A percentile compares a stretch with the other conserved stretches of the same genome.
phyloP scores from a whole-genome alignment of 176 grass and related monocot species.

The Carex parvula region DNA sequence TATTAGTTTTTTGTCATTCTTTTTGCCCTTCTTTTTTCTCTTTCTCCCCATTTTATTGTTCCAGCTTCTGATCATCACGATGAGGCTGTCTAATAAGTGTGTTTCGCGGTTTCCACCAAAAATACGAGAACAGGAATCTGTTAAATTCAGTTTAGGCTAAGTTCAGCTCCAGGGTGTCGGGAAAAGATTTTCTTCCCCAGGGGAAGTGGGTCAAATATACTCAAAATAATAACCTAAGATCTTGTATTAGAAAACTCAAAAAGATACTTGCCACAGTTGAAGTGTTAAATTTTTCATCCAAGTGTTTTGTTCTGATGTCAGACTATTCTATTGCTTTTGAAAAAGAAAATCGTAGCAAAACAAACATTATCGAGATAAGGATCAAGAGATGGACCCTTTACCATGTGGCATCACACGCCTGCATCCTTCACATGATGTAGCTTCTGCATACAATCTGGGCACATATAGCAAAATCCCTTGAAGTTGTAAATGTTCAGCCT shows the following conservation, averaged over 20 bases:
- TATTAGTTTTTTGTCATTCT: neutral
- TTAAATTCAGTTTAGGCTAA: neutral
- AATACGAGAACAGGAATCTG: conserved; percentile 4
- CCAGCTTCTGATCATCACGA: neutral
- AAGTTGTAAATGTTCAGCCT: neutral
- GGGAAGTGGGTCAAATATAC: neutral
- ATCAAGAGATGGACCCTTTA: conserved; percentile 24
- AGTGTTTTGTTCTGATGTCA: conserved; percentile 8
- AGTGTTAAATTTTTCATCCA: neutral
- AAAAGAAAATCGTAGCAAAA: conserved; percentile 2
- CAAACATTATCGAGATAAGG: conserved; percentile 22
- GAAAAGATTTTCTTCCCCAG: neutral
- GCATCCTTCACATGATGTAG: neutral
- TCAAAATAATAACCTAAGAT: conserved; percentile 5
- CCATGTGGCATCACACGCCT: neutral
- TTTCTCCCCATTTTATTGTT: neutral
- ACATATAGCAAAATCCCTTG: neutral
- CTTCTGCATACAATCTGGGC: conserved; percentile 16
- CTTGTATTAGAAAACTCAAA: neutral
- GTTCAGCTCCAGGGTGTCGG: neutral
- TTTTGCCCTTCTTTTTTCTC: neutral
- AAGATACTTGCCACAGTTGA: neutral
- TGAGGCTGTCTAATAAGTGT: neutral
- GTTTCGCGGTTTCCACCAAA: neutral
- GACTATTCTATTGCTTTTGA: neutral